Evolutionary conservation across 2,329 filamentous ascomycete genomes (phyloP).

Genomic region (Penicillium sp.): DNA sequence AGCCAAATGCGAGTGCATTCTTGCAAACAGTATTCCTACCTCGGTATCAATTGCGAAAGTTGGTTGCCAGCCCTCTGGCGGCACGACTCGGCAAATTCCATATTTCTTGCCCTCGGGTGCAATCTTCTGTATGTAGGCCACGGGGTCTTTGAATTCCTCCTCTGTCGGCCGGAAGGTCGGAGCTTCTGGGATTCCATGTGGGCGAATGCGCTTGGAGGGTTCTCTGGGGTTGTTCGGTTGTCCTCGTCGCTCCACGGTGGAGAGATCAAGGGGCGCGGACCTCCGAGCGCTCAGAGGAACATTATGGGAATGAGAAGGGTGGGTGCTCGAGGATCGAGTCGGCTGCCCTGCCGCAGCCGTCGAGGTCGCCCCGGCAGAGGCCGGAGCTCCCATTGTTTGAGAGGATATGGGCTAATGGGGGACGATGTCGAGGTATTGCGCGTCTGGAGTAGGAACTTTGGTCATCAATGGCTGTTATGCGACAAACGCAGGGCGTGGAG

Average conservation of each 20-base stretch:
- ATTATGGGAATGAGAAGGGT: constrained; percentile 49
- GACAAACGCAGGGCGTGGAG: constrained; percentile 36
- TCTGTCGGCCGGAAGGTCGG: constrained; percentile 87
- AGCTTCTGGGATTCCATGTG: constrained; percentile 84
- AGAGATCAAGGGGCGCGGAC: constrained; percentile 74
- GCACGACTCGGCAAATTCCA: constrained; percentile 94
- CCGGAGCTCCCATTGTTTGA: constrained; percentile 49
- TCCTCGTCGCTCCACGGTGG: constrained; percentile 87
- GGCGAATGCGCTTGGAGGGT: constrained; percentile 73
- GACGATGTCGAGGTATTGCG: constrained; percentile 20
- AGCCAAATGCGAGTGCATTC: neutral
- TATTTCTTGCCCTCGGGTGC: constrained; percentile 80
- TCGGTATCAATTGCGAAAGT: constrained; percentile 96
- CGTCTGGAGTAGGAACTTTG: constrained; percentile 26
- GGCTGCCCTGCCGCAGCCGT: constrained; percentile 33
- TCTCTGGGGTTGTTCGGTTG: constrained; percentile 77
- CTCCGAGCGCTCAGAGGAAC: constrained; percentile 66
- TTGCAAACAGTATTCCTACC: constrained; percentile 56
- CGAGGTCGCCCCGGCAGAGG: constrained; percentile 43
- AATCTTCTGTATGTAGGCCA: constrained; percentile 93
- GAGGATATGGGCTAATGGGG: constrained; percentile 8
- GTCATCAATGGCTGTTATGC: constrained; percentile 27
- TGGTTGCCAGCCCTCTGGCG: constrained; percentile 90
- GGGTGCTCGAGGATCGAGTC: constrained; percentile 44
- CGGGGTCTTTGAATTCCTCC: constrained; percentile 92